phyloP scores from a whole-genome alignment of 2,329 filamentous ascomycete genomes.

The Byssothecium circinans region DNA sequence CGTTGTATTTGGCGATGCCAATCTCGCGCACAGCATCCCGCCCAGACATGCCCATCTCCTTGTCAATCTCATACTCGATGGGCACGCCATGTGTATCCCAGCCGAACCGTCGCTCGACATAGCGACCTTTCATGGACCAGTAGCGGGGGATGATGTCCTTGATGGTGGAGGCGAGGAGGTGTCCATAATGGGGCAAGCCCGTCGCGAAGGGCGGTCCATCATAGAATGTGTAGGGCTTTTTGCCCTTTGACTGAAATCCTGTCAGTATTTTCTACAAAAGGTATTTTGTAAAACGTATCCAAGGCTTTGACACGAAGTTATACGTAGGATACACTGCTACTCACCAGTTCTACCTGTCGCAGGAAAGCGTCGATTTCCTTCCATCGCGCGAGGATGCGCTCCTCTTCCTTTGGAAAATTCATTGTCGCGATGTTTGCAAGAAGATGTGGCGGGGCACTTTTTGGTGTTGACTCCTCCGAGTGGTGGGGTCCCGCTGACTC shows the following conservation, averaged over 20 bases:
- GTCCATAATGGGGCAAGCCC: constrained; percentile 68
- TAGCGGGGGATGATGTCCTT: constrained; percentile 97
- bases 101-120: constrained; percentile 89
- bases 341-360: constrained; percentile 74
- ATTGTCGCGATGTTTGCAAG: constrained; percentile 45
- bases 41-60: constrained; percentile 86
- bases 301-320: not conserved
- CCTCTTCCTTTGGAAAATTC: constrained; percentile 90
- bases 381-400: constrained; percentile 82
- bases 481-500: constrained; percentile 14
- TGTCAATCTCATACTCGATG: constrained; percentile 97
- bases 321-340: constrained; percentile 8
- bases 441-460: constrained; percentile 24
- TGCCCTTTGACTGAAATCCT: constrained; percentile 63
- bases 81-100: constrained; percentile 96
- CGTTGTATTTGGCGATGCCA: constrained; percentile 87
- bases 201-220: constrained; percentile 63
- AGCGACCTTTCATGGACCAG: constrained; percentile 95
- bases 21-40: constrained; percentile 84
- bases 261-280: not conserved
- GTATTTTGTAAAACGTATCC: not conserved
- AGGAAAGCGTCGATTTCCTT: constrained; percentile 90
- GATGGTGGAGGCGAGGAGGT: constrained; percentile 88
- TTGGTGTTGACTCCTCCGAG: constrained; percentile 26
- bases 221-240: constrained; percentile 91